Evolutionary conservation across 2,329 filamentous ascomycete genomes (phyloP), one percentile per base, ranked within the genome.

Genomic region (Domatiomyces catenatus): DNA sequence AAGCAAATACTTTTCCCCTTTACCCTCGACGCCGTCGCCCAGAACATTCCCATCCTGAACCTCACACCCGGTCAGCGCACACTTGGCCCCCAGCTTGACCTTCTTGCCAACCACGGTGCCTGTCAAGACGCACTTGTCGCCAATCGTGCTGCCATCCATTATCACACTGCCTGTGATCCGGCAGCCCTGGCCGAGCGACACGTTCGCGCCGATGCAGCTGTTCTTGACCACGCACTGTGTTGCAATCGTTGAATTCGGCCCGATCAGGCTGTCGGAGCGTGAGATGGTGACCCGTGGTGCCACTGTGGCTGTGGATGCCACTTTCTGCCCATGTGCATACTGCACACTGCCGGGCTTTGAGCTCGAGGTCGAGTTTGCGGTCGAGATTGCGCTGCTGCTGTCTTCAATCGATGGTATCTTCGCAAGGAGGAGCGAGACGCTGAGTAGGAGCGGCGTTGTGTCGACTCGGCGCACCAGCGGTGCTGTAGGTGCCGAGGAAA

Each of bases 161-260:
- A 96, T 70, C 46, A 96, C 68, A 66, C 90, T 96, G 56, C 89
- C 79, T n/a, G 80, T 81, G 44, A 98, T 69, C 57, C 89, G 85
- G 26, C 84, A 87, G n/a, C 88, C 87, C 58, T 83, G 81, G 55
- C 82, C 81, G 56, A 98, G 90, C 60, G 85, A 83, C 64, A 87
- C 94, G 59, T 86, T 87, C 3, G 86, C 80, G 2, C 92, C 92
- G 42, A 98, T 79, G 26, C 95, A 86, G 39, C 76, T 84, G 66
- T 94, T 87, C 66, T 94, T 95, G 69, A 98, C 84, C n/a, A 88
- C 84, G 20, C 80, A 83, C 64, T 90, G 90, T 60, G 90, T 86
- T 62, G 90, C 86, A 0, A 96, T 81, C 1, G 81, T 87, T 42
- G 93, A 87, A 61, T 95, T 95, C 52, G 90, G 85, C 1, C 80